phyloP scores from a whole-genome alignment of 2,329 filamentous ascomycete genomes.

The Daldinia sp. region DNA sequence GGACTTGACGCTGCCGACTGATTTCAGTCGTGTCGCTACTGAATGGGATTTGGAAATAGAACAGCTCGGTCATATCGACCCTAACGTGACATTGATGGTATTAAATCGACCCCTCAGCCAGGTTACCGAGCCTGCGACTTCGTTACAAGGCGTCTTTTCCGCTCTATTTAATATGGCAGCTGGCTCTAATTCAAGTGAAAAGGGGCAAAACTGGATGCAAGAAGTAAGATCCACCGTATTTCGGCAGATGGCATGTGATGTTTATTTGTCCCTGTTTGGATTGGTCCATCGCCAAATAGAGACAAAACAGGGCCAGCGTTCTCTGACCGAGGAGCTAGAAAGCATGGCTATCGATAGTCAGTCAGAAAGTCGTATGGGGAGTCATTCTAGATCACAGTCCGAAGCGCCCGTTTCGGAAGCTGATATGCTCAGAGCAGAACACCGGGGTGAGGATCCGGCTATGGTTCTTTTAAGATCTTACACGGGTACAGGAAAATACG shows the following conservation, averaged over 20 bases:
- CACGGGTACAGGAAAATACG: conserved; percentile 43
- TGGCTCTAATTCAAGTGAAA: conserved; percentile 2
- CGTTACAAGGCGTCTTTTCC: conserved; percentile 37
- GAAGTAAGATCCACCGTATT: conserved; percentile 22
- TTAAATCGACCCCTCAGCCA: conserved; percentile 30
- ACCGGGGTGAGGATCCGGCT: conserved; percentile 40
- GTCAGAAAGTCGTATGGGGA: conserved; percentile 35
- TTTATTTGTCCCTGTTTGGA: conserved; percentile 43
- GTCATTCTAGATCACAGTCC: conserved; percentile 36
- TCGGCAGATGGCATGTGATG: conserved; percentile 42
- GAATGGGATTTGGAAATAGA: conserved; percentile 44
- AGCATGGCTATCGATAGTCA: conserved; percentile 41
- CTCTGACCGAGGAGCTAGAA: conserved; percentile 30
- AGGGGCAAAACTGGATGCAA: conserved; percentile 10
- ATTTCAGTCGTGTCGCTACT: conserved; percentile 22
- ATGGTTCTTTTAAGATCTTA: conserved; percentile 44
- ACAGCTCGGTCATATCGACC: conserved; percentile 34
- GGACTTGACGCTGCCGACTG: conserved; percentile 22
- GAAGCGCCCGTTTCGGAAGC: conserved; percentile 30
- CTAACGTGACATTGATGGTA: conserved; percentile 31
- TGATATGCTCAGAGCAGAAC: conserved; percentile 27
- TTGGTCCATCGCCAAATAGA: conserved; percentile 34
- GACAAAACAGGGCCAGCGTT: conserved; percentile 8
- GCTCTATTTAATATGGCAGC: conserved; percentile 29
- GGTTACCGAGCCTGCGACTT: conserved; percentile 19